These are phyloP conservation scores for Neofusicoccum umdonicola DNA, from an alignment of 2,329 filamentous ascomycete species.

Conservation along the genomic window DNA sequence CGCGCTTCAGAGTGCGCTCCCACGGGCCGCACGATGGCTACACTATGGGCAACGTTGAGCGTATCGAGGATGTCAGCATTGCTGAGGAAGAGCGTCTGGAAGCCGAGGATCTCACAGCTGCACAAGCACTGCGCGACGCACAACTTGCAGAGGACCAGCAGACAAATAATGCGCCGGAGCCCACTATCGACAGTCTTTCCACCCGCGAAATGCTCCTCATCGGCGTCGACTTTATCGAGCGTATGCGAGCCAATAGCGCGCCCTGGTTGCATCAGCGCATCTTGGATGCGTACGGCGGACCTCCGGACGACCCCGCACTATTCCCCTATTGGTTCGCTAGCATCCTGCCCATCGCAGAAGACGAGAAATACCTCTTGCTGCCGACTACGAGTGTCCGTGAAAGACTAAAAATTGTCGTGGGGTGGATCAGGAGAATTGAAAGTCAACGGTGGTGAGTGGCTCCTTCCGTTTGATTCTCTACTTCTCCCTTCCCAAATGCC, in stretches of 20 bases:
- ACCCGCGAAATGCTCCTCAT: conserved; percentile 69
- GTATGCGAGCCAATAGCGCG: conserved; percentile 66
- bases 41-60: conserved; percentile 69
- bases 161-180: not conserved
- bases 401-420: conserved; percentile 76
- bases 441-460: conserved; percentile 65
- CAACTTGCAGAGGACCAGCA: conserved; percentile 16
- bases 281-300: conserved; percentile 71
- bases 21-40: conserved; percentile 73
- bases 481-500: not conserved
- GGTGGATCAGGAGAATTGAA: conserved; percentile 74
- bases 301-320: conserved; percentile 69
- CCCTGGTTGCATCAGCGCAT: conserved; percentile 74
- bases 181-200: conserved; percentile 56
- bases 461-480: not conserved
- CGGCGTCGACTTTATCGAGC: conserved; percentile 64
- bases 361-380: conserved; percentile 76
- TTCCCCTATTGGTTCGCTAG: conserved; percentile 93
- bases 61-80: conserved; percentile 76
- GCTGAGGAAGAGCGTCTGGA: conserved; percentile 78
- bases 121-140: conserved; percentile 24
- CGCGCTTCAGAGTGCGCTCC: conserved; percentile 69
- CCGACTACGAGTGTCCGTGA: conserved; percentile 73
- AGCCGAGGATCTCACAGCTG: conserved; percentile 59
- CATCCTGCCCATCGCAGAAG: conserved; percentile 72